Conservation (phyloP, 768 basidiomycete species). For the Leccinum obscurum region DNA sequence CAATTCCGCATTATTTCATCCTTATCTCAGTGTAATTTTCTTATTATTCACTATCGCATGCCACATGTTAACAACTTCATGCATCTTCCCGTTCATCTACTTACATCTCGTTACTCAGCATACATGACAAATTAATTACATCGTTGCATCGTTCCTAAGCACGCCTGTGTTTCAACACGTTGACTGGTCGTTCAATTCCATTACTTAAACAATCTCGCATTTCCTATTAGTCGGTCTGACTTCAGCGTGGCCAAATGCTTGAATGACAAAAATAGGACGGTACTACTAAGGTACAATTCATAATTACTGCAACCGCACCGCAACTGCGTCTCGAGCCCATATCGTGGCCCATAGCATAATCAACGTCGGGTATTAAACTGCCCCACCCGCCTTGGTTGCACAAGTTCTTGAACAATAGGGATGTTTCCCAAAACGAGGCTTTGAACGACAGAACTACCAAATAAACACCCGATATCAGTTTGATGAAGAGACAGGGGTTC, state of each 20-base stretch:
- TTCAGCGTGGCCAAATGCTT: background rate
- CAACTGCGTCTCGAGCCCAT: background rate
- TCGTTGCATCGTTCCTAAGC: background rate
- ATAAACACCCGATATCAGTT: conserved; percentile 9
- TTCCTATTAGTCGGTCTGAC: background rate
- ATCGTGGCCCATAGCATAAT: background rate
- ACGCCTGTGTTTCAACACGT: background rate
- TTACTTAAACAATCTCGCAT: background rate
- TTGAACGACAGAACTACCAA: conserved; percentile 29
- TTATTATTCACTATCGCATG: background rate
- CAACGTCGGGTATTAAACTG: conserved; percentile 7
- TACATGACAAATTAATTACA: conserved; percentile 1
- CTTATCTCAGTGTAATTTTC: background rate
- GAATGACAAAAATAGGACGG: conserved; percentile 7
- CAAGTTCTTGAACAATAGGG: conserved; percentile 36
- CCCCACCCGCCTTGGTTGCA: conserved; percentile 25
- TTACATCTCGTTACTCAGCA: background rate
- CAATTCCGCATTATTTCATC: background rate
- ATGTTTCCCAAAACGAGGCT: conserved; percentile 35
- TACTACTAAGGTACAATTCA: conserved; percentile 21
- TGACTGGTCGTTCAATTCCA: background rate
- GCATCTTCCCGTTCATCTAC: background rate
- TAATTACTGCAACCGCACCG: conserved; percentile 14
- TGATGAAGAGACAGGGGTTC: background rate
- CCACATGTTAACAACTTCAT: background rate